A percentile compares a stretch with the other conserved stretches of the same genome.
Conservation (phyloP, 139 green algal genomes). For the Chloropicon primus region DNA sequence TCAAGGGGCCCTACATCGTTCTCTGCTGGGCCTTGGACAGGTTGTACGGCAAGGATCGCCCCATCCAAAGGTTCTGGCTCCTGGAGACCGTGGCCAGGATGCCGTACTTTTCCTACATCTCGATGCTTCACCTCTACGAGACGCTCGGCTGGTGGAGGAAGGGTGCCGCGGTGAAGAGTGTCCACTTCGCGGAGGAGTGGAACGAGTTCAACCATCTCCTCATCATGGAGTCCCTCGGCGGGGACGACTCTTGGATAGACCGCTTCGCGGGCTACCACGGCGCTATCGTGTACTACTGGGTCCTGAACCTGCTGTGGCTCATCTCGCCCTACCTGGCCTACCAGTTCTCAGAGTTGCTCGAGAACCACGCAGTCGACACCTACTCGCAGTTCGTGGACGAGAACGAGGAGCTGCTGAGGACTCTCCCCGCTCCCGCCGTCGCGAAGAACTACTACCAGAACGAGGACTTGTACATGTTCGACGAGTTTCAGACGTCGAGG, state of each 20-base stretch:
- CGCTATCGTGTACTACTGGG: slow-evolving; percentile 84
- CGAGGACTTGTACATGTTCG: slow-evolving; percentile 68
- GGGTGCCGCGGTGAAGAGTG: slow-evolving; percentile 53
- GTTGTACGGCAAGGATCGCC: slow-evolving; percentile 31
- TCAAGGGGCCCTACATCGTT: not conserved
- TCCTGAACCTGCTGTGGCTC: slow-evolving; percentile 41
- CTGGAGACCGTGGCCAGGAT: slow-evolving; percentile 73
- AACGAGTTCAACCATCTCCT: slow-evolving; percentile 35
- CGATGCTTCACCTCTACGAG: slow-evolving; percentile 87
- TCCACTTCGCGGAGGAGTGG: slow-evolving; percentile 92
- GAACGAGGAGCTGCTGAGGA: slow-evolving; percentile 54
- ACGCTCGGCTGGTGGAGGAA: slow-evolving; percentile 72
- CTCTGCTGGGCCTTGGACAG: slow-evolving; percentile 46
- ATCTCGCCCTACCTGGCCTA: slow-evolving; percentile 70
- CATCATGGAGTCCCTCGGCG: slow-evolving; percentile 93
- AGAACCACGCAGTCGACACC: slow-evolving; percentile 69
- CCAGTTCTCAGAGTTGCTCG: slow-evolving; percentile 82
- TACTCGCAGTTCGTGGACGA: slow-evolving; percentile 61
- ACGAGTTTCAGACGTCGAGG: slow-evolving; percentile 31
- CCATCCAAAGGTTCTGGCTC: slow-evolving; percentile 39
- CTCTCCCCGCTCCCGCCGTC: slow-evolving; percentile 69
- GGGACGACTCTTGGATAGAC: slow-evolving; percentile 80
- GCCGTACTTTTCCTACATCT: slow-evolving; percentile 94
- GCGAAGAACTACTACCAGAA: slow-evolving; percentile 80
- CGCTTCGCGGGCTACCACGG: slow-evolving; percentile 75